Evolutionary conservation across 371 early-diverging fungal genomes (phyloP).

Genomic region (Mortierella sp.): DNA sequence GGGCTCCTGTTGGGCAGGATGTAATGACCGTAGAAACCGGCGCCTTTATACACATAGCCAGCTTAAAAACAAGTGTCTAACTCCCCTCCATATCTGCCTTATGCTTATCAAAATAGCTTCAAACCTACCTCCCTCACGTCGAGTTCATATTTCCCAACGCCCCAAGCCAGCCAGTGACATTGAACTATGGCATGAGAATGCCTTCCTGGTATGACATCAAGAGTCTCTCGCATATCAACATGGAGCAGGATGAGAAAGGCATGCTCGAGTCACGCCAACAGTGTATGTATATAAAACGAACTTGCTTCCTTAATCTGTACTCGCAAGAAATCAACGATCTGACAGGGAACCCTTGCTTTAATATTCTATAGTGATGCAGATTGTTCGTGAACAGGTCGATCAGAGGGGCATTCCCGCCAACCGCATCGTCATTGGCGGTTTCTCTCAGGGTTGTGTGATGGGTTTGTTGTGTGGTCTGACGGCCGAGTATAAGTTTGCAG

Average conservation of each 20-base stretch:
- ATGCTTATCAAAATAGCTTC: no score
- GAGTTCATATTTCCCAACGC: constrained; percentile 92
- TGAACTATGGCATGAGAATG: constrained; percentile 90
- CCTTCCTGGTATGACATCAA: constrained; percentile 88
- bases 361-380: constrained; percentile 64
- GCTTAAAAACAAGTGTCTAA: no score
- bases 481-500: constrained; percentile 74
- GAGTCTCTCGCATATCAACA: constrained; percentile 62
- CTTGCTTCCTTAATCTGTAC: no score
- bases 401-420: constrained; percentile 79
- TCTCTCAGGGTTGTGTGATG: constrained; percentile 93
- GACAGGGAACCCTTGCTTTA: background rate
- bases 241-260: constrained; percentile 82
- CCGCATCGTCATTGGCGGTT: constrained; percentile 94
- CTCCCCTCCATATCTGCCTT: no score
- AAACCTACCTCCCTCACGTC: constrained; percentile 74
- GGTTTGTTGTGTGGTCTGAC: constrained; percentile 81
- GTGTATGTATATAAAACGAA: constrained; percentile 57
- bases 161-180: constrained; percentile 82
- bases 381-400: constrained; percentile 84
- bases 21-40: constrained; percentile 39
- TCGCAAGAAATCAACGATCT: background rate
- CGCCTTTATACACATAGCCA: background rate
- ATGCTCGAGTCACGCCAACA: constrained; percentile 71
- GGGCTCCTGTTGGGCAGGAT: constrained; percentile 73